Percentiles rank a stretch among this genome's conserved stretches.
Conservation (phyloP, 306 rosid genomes). For the Pyrus communis region DNA sequence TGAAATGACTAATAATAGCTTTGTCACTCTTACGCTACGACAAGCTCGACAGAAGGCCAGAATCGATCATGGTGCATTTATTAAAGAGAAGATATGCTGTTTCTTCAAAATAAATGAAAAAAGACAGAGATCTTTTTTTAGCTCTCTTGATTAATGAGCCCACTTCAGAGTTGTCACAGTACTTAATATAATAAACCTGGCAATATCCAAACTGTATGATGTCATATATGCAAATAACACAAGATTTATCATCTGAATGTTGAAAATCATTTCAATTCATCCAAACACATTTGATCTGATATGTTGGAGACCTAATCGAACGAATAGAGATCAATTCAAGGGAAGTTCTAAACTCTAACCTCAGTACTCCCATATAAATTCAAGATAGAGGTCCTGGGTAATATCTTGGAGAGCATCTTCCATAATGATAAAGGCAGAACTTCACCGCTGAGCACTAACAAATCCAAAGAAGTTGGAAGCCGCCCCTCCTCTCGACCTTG, state of each 20-base stretch:
- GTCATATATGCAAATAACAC: background rate
- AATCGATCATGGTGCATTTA: background rate
- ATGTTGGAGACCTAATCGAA: background rate
- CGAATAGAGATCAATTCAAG: background rate
- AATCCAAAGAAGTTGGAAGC: slow-evolving; percentile 41
- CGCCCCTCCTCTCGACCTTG: slow-evolving; percentile 20
- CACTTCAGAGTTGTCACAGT: background rate
- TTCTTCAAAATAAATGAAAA: background rate
- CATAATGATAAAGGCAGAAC: slow-evolving; percentile 54
- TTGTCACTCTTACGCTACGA: background rate
- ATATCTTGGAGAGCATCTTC: slow-evolving; percentile 45
- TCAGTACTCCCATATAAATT: slow-evolving; percentile 90
- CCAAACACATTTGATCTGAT: background rate
- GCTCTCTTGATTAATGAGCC: background rate
- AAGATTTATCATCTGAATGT: background rate
- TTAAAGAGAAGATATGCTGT: background rate
- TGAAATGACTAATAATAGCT: background rate
- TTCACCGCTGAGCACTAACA: slow-evolving; percentile 89
- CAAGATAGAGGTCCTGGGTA: slow-evolving; percentile 71
- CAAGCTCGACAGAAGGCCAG: background rate
- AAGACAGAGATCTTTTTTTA: background rate
- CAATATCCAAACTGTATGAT: background rate
- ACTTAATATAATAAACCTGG: too few species aligned
- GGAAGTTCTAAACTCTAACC: slow-evolving; percentile 32
- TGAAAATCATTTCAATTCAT: too few species aligned